Evolutionary conservation across 139 green algal genomes (phyloP).

Genomic region (Chlamydomonas eustigma): DNA sequence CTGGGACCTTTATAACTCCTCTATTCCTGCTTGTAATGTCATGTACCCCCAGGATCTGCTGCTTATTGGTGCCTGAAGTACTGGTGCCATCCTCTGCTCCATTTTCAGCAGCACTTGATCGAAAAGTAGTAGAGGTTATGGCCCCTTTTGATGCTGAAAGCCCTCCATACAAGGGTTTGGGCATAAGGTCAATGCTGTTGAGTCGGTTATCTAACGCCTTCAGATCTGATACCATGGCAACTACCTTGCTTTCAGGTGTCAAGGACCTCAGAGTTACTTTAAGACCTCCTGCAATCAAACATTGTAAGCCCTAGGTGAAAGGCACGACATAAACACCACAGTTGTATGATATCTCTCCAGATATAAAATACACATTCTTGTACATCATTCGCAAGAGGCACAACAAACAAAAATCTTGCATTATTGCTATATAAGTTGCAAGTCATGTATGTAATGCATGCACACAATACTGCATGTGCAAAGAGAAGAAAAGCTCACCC

Average conservation of each 20-base stretch:
- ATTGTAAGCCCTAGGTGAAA: no score
- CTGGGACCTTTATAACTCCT: no score
- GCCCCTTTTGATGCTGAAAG: neutral
- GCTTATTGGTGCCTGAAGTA: neutral
- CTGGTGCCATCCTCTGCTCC: neutral
- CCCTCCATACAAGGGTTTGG: slow-evolving; percentile 22
- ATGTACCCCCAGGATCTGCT: neutral
- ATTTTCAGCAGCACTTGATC: no score
- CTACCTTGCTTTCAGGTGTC: neutral
- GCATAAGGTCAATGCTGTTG: slow-evolving; percentile 16
- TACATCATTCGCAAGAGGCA: no score
- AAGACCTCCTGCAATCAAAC: slow-evolving; percentile 8
- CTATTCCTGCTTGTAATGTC: no score
- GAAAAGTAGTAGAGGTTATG: neutral
- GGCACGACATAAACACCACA: no score
- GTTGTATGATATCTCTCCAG: no score
- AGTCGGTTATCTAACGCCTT: slow-evolving; percentile 18
- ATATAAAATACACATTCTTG: no score
- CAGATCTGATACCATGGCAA: slow-evolving; percentile 17
- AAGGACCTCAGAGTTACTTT: slow-evolving; percentile 17
- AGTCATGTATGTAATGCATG: neutral
- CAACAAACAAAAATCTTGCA: no score
- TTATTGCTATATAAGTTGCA: slow-evolving; percentile 1
- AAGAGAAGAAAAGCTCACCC: slow-evolving; percentile 5
- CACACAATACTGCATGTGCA: neutral